Evolutionary conservation across 106 monocot species (phyloP).

Genomic region (Allium sativum): DNA sequence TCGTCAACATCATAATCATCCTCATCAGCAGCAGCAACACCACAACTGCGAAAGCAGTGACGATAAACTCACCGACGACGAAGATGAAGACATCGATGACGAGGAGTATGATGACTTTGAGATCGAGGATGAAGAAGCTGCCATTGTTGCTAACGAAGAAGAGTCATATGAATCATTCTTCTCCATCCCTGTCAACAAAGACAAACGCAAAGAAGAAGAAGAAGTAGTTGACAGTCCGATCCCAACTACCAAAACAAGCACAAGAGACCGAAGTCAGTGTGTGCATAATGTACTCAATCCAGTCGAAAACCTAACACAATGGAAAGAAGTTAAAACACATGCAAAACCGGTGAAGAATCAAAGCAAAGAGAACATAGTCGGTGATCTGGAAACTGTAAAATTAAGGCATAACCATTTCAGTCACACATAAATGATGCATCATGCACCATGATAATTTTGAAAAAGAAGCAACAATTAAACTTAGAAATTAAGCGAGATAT

Average conservation of each 20-base stretch:
- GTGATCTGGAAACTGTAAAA: constrained; percentile 7
- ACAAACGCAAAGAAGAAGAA: constrained; percentile 10
- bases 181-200: constrained; percentile 45
- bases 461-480: no score
- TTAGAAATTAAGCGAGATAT: no score
- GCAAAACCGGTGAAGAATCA: constrained; percentile 18
- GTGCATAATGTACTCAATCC: constrained; percentile 57
- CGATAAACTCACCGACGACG: constrained; percentile 21
- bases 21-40: no score
- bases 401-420: no score
- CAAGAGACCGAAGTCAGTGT: constrained; percentile 41
- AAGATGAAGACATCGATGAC: constrained; percentile 15
- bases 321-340: constrained; percentile 46
- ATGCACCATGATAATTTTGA: no score
- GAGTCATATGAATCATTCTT: constrained; percentile 77
- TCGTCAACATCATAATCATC: no score
- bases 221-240: constrained; percentile 34
- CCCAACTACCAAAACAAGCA: constrained; percentile 1
- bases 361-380: constrained; percentile 32
- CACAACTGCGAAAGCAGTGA: constrained; percentile 39
- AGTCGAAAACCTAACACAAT: constrained; percentile 56
- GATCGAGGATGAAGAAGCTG: constrained; percentile 21
- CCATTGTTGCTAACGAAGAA: constrained; percentile 30
- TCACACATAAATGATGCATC: no score
- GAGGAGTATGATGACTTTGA: constrained; percentile 32